Conservation (phyloP, 2,329 filamentous ascomycete species). For the Neoscytalidium dimidiatum region DNA sequence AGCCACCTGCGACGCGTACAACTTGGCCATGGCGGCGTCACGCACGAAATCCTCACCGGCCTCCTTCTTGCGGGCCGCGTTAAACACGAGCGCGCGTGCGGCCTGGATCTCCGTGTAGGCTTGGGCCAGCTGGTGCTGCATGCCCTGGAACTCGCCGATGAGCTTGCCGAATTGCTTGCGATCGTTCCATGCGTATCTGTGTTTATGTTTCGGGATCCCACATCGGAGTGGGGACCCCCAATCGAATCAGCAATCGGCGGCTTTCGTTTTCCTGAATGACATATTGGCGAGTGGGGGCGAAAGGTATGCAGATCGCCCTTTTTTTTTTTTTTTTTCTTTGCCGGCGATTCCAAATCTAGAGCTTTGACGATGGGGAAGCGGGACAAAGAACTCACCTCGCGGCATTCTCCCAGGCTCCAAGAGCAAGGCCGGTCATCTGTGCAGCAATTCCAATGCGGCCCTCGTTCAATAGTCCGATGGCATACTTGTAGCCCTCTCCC, state of each 20-base stretch:
- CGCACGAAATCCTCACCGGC: slow-evolving; percentile 91
- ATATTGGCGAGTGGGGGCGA: neutral
- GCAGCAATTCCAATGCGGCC: slow-evolving; percentile 97
- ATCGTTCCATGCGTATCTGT: slow-evolving; percentile 94
- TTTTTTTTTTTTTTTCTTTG: neutral
- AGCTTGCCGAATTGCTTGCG: slow-evolving; percentile 93
- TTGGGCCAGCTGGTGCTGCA: slow-evolving; percentile 98
- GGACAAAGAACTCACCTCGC: slow-evolving; percentile 59
- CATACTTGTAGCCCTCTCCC: slow-evolving; percentile 96
- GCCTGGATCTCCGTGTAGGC: slow-evolving; percentile 92
- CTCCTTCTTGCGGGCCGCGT: slow-evolving; percentile 97
- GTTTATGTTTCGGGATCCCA: neutral
- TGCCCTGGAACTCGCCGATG: slow-evolving; percentile 96
- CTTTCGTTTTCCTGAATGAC: slow-evolving; percentile 4
- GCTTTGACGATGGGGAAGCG: neutral
- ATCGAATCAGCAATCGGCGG: neutral
- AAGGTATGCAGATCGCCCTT: neutral
- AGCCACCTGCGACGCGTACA: slow-evolving; percentile 91
- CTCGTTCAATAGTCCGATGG: slow-evolving; percentile 91
- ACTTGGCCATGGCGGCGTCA: slow-evolving; percentile 97
- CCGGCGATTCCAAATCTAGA: neutral
- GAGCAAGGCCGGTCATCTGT: slow-evolving; percentile 95
- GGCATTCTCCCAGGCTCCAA: slow-evolving; percentile 94
- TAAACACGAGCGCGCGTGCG: slow-evolving; percentile 90
- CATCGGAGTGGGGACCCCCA: neutral